Conservation (phyloP, 2,329 filamentous ascomycete genomes). For the Polychaeton citri region DNA sequence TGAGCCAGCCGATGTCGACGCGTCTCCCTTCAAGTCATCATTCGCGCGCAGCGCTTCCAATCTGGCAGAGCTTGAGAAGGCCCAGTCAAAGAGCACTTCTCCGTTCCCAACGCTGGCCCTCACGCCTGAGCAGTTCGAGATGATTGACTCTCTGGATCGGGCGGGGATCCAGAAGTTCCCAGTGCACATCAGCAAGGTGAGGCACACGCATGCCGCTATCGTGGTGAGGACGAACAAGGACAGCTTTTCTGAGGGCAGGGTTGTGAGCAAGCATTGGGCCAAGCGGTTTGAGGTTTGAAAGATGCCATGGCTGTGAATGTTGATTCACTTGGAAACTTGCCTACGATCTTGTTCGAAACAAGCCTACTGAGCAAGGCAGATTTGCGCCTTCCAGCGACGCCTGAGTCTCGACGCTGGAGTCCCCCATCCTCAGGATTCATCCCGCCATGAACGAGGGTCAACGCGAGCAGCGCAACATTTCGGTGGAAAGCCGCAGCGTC, state of each 20-base stretch:
- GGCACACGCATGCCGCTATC: constrained; percentile 83
- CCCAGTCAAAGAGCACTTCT: constrained; percentile 11
- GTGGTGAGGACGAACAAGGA: constrained; percentile 60
- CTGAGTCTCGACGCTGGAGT: no score
- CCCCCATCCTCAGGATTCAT: no score
- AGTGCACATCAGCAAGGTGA: constrained; percentile 61
- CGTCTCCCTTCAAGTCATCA: constrained; percentile 7
- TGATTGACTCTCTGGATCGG: constrained; percentile 63
- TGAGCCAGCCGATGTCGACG: constrained; percentile 13
- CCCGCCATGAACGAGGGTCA: no score
- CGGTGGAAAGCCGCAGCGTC: no score
- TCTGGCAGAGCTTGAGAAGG: constrained; percentile 9
- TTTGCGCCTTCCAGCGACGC: no score
- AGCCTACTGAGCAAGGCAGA: no score
- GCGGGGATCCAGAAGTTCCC: constrained; percentile 47
- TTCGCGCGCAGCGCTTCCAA: background rate
- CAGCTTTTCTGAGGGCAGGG: constrained; percentile 59
- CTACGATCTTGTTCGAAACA: no score
- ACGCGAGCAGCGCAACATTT: no score
- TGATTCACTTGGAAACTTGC: no score
- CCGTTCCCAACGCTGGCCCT: constrained; percentile 58
- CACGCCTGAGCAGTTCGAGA: constrained; percentile 66
- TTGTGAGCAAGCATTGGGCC: constrained; percentile 72
- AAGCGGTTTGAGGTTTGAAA: constrained; percentile 52
- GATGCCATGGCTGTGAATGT: no score